A percentile compares a stretch with the other conserved stretches of the same genome.
These are phyloP conservation scores for Babesia caballi DNA, from an alignment of 169 alveolate species.

Conservation along the genomic window DNA sequence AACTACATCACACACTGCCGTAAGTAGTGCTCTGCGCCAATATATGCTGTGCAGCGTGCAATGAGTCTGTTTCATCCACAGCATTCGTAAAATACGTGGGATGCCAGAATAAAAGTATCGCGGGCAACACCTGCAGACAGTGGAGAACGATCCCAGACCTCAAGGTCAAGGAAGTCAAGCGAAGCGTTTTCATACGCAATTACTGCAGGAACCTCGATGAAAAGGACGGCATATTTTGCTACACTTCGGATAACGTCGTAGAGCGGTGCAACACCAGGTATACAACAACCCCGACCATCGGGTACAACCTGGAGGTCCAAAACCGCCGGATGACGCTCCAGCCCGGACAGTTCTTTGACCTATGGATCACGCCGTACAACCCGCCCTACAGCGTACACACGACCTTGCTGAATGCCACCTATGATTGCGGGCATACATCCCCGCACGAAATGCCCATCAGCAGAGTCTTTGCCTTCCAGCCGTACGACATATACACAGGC, in stretches of 20 bases:
- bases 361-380: constrained; percentile 56
- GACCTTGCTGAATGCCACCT: neutral
- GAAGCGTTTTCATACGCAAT: constrained; percentile 10
- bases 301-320: neutral
- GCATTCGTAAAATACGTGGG: constrained; percentile 4
- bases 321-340: constrained; percentile 4
- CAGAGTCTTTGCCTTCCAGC: constrained; percentile 29
- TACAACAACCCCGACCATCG: too few species aligned
- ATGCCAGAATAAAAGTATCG: constrained; percentile 7
- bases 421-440: constrained; percentile 30
- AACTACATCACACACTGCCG: constrained; percentile 17
- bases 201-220: constrained; percentile 38
- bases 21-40: neutral
- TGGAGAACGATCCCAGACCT: constrained; percentile 7
- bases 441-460: neutral
- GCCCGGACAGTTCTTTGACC: constrained; percentile 50
- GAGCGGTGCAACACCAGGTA: constrained; percentile 17
- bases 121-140: neutral
- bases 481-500: constrained; percentile 31
- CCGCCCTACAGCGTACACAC: constrained; percentile 19
- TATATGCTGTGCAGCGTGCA: constrained; percentile 15
- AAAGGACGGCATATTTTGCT: constrained; percentile 7
- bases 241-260: neutral
- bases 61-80: neutral
- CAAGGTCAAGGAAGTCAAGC: neutral